Evolutionary conservation across 2,329 filamentous ascomycete species (phyloP).

Genomic region (Talaromyces sp.): DNA sequence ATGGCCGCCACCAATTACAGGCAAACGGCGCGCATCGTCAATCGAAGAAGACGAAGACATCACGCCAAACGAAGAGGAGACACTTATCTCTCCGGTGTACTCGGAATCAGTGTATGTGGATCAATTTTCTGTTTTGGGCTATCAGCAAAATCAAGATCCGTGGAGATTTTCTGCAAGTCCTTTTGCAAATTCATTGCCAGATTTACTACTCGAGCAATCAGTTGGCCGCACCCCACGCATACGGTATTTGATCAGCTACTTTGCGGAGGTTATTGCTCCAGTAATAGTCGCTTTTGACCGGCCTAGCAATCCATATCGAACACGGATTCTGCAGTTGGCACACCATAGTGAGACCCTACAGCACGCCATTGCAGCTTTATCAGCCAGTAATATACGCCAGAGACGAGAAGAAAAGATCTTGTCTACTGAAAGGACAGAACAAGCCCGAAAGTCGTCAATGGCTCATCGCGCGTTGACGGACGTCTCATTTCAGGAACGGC

Average conservation of each 20-base stretch:
- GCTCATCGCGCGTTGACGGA: conserved; percentile 46
- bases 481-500: conserved; percentile 35
- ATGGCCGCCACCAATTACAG: conserved; percentile 4
- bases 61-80: neutral
- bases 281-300: conserved; percentile 90
- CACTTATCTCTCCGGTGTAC: neutral
- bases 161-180: conserved; percentile 15
- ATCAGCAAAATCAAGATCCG: conserved; percentile 12
- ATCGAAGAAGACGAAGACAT: conserved; percentile 11
- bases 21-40: conserved; percentile 13
- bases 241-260: conserved; percentile 89
- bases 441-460: conserved; percentile 50
- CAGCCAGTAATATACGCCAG: conserved; percentile 88
- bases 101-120: conserved; percentile 13
- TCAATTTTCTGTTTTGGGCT: neutral
- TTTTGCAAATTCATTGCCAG: conserved; percentile 32
- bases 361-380: conserved; percentile 85
- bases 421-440: conserved; percentile 53
- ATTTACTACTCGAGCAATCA: conserved; percentile 45
- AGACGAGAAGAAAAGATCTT: conserved; percentile 59
- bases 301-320: conserved; percentile 79
- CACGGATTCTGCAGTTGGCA: conserved; percentile 76
- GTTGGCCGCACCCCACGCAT: conserved; percentile 70
- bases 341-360: conserved; percentile 78
- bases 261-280: conserved; percentile 86